These are phyloP conservation scores for Aspergillus hancockii DNA, from an alignment of 495 filamentous ascomycete species.

Conservation along the genomic window DNA sequence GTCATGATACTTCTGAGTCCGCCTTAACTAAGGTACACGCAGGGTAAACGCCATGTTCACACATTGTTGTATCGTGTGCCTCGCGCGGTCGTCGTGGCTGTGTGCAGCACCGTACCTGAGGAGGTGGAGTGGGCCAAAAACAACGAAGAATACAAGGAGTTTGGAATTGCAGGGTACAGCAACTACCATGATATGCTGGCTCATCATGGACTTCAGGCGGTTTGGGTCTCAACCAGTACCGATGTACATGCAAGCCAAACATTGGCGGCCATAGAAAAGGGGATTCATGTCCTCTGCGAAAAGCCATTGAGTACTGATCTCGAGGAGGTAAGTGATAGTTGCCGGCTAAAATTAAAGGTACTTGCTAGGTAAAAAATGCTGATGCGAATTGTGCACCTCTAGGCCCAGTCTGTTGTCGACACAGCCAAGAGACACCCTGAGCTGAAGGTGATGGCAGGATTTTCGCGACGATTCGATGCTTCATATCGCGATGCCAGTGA, in stretches of 20 bases:
- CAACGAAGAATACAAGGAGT: conserved; percentile 39
- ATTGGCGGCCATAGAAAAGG: conserved; percentile 14
- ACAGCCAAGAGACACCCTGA: conserved; percentile 16
- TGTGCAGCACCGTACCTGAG: conserved; percentile 38
- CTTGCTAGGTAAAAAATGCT: neutral
- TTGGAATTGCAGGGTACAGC: conserved; percentile 23
- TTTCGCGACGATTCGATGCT: conserved; percentile 51
- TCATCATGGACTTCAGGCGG: conserved; percentile 45
- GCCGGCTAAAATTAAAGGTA: neutral
- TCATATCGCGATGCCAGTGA: conserved; percentile 35
- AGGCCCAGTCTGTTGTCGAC: conserved; percentile 10
- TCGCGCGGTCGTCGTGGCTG: conserved; percentile 49
- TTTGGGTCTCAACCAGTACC: conserved; percentile 48
- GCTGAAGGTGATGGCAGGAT: conserved; percentile 54
- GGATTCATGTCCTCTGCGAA: conserved; percentile 5
- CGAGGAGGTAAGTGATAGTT: neutral
- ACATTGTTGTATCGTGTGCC: conserved; percentile 46
- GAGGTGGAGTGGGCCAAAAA: conserved; percentile 29
- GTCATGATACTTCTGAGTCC: neutral
- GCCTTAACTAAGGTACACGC: neutral
- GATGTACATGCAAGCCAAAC: conserved; percentile 28
- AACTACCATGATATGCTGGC: conserved; percentile 1
- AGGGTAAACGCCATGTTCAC: conserved; percentile 48
- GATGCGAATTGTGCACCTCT: neutral
- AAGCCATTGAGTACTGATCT: conserved; percentile 9